A percentile compares a stretch with the other conserved stretches of the same genome.
phyloP scores from a whole-genome alignment of 2,329 filamentous ascomycete species.

The Stachybotrys elegans region DNA sequence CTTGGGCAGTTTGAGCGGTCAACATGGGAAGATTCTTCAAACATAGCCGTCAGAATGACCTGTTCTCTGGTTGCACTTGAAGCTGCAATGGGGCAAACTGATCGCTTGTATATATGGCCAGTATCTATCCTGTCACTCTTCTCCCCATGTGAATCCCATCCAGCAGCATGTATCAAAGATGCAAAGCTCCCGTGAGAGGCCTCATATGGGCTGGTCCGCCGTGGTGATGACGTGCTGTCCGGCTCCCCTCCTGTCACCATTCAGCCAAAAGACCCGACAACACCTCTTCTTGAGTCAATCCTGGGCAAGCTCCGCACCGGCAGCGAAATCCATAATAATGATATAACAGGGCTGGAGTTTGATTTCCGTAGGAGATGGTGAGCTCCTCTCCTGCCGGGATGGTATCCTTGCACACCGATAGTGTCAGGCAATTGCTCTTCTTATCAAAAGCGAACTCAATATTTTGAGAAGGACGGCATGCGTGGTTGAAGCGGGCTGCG shows the following conservation, averaged over 20 bases:
- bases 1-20: too few species aligned
- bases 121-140: too few species aligned
- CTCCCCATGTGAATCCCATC: too few species aligned
- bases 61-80: too few species aligned
- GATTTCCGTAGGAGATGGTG: conserved; percentile 42
- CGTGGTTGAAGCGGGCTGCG: conserved; percentile 55
- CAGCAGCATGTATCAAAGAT: too few species aligned
- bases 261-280: conserved; percentile 1
- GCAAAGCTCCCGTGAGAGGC: too few species aligned
- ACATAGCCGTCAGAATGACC: too few species aligned
- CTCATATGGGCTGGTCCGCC: too few species aligned
- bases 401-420: conserved; percentile 29
- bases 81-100: too few species aligned
- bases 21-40: too few species aligned
- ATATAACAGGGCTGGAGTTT: conserved; percentile 31
- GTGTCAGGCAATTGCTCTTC: conserved; percentile 27
- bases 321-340: conserved; percentile 48
- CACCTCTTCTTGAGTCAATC: conserved; percentile 13
- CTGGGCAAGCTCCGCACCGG: conserved; percentile 40
- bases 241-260: conserved; percentile 11
- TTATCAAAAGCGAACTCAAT: conserved; percentile 38
- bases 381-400: conserved; percentile 43
- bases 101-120: too few species aligned
- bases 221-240: too few species aligned
- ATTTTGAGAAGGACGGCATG: conserved; percentile 39